Conservation (phyloP, 495 filamentous ascomycete genomes). For the Hypoxylon cercidicola region DNA sequence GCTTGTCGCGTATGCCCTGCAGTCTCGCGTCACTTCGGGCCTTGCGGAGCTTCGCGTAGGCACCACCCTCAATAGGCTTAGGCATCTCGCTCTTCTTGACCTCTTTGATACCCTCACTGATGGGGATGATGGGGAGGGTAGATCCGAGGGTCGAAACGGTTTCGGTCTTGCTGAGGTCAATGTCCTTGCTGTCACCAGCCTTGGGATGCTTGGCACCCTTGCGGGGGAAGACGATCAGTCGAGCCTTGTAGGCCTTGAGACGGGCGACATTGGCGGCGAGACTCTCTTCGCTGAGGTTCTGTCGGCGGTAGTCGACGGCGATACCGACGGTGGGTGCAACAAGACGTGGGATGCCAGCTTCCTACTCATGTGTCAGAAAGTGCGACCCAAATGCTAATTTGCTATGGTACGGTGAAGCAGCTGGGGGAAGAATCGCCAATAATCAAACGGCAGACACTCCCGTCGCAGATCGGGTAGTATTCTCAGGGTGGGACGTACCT, state of each 20-base stretch:
- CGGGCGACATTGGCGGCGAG: conserved; percentile 94
- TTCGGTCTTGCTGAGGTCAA: conserved; percentile 83
- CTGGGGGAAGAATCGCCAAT: no score
- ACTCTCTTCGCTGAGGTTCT: conserved; percentile 94
- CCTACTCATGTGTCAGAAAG: conserved; percentile 64
- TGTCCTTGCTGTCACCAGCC: conserved; percentile 85
- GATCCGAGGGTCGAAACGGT: conserved; percentile 67
- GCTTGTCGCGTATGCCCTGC: conserved; percentile 88
- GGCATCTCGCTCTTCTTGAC: conserved; percentile 83
- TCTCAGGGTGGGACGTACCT: conserved; percentile 69
- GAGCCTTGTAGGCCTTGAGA: conserved; percentile 93
- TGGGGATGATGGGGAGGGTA: conserved; percentile 76
- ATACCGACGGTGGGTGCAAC: conserved; percentile 96
- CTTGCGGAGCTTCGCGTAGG: conserved; percentile 85
- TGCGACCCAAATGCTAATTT: neutral
- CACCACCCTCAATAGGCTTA: conserved; percentile 78
- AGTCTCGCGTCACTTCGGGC: conserved; percentile 86
- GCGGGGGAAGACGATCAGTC: conserved; percentile 97
- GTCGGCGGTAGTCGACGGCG: conserved; percentile 92
- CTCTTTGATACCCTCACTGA: conserved; percentile 72
- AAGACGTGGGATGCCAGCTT: conserved; percentile 94
- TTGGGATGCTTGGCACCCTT: conserved; percentile 86
- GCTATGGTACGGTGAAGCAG: no score
- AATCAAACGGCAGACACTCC: neutral
- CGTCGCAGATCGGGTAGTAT: neutral